These are phyloP conservation scores for Mortierella sp. DNA, from an alignment of 371 early-diverging fungal genomes.

Conservation along the genomic window DNA sequence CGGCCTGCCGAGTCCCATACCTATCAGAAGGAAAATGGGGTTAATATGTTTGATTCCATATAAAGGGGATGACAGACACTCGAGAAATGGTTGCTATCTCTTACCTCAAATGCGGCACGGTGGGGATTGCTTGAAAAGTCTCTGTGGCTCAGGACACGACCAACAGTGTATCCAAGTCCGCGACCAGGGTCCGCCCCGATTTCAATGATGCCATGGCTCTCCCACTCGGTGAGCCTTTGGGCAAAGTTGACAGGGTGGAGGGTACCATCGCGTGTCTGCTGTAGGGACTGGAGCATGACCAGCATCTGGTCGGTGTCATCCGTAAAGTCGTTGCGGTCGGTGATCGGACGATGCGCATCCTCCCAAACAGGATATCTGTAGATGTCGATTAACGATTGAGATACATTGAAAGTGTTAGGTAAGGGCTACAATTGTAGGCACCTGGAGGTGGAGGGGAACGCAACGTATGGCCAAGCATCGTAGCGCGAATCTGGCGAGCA, in stretches of 20 bases:
- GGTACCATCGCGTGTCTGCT: constrained; percentile 60
- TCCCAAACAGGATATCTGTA: constrained; percentile 50
- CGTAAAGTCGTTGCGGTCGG: constrained; percentile 69
- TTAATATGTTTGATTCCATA: too few relatives aligned
- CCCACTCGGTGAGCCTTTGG: constrained; percentile 61
- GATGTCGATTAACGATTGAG: too few relatives aligned
- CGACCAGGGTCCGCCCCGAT: constrained; percentile 63
- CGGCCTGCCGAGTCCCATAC: constrained; percentile 44
- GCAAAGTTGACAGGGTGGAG: constrained; percentile 67
- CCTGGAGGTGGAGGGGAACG: too few relatives aligned
- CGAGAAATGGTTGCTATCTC: too few relatives aligned
- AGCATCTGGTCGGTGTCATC: constrained; percentile 78
- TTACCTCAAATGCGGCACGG: constrained; percentile 55
- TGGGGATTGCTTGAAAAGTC: constrained; percentile 58
- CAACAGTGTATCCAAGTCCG: constrained; percentile 66
- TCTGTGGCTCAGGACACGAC: constrained; percentile 60
- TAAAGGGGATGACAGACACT: too few relatives aligned
- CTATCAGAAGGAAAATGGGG: constrained; percentile 21
- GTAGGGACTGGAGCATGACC: constrained; percentile 66
- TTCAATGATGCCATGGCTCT: constrained; percentile 62
- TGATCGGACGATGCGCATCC: constrained; percentile 57
- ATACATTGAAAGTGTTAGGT: too few relatives aligned
- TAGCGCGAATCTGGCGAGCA: too few relatives aligned
- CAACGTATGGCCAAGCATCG: background rate
- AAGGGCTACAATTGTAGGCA: too few relatives aligned